Evolutionary conservation across 257 asterid species (phyloP), one percentile per base, ranked within the genome.

Genomic region (Lycium barbarum): DNA sequence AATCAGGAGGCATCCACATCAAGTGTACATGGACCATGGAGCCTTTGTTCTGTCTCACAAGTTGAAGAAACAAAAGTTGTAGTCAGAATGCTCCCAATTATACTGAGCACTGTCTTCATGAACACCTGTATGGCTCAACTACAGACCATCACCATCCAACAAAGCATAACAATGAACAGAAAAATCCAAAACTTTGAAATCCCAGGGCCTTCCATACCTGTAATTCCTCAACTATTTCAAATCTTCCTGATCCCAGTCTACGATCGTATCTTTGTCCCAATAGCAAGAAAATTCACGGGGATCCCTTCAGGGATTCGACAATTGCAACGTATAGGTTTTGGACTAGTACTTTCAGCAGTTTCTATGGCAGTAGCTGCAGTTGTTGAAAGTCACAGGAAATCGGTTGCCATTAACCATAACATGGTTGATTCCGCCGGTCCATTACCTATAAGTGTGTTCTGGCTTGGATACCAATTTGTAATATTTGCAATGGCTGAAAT

Each of bases 81-180:
- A 6, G 14, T 92, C 35, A 90, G 94, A 38, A 92, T 93, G 95
- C 88, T 93, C 43, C 98, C 97, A 18, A 87, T 95, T 62, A 87
- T 95, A 63, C 85, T 95, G 70, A 93, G 93, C 89, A 93, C 95
- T 0, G 84, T 93, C 49, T 91, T 95, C 91, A 91, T 91, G 97
- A 95, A 92, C 90, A 91, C 97, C 3, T 92, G 97, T 83, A 59
- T 93, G 84, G 97, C 98, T 68, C 98, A 95, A 85, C 94, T 91
- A 70, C 98, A 92, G 83, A 94, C 97, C 74, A 93, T 94, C 74
- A 81, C 93, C 78, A 88, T 93, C 87, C 97, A 94, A 81, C 97
- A 95, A 86, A 89, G 94, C 88, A 87, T 79, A 13, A 93, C 97
- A 61, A 87, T 89, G 90, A 89, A 93, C 89, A 87, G 93, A 88